Conservation (phyloP, 495 filamentous ascomycete species). For the Aspergillus panamensis region DNA sequence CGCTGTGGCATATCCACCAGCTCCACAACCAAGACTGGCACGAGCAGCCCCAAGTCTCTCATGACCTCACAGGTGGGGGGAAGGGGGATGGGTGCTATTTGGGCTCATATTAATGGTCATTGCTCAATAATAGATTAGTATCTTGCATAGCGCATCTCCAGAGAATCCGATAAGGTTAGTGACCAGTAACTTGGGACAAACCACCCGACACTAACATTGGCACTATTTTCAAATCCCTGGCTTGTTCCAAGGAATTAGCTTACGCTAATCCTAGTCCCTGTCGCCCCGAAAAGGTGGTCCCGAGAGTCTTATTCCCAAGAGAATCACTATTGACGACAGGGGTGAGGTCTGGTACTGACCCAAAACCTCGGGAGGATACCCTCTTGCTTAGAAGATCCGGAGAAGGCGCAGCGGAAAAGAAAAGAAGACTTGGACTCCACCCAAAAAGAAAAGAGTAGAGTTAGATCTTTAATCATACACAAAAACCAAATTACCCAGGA, state of each 20-base stretch:
- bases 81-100: not conserved
- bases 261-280: not conserved
- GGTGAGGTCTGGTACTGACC: not conserved
- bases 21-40: not conserved
- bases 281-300: not conserved
- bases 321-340: no score
- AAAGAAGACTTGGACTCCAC: not conserved
- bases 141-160: not conserved
- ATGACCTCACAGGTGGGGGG: not conserved
- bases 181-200: conserved; percentile 17
- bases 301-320: conserved; percentile 6
- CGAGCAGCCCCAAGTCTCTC: not conserved
- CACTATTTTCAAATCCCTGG: conserved; percentile 20
- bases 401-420: no score
- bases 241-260: not conserved
- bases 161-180: conserved; percentile 24
- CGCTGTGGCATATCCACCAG: not conserved
- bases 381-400: no score
- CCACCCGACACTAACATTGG: conserved; percentile 5
- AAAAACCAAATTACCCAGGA: not conserved
- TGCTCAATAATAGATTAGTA: not conserved
- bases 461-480: not conserved
- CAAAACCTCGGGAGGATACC: not conserved
- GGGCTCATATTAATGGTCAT: conserved; percentile 2
- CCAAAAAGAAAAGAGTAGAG: not conserved